These are phyloP conservation scores for Mycena polygramma DNA, from an alignment of 768 basidiomycete species.

Conservation along the genomic window DNA sequence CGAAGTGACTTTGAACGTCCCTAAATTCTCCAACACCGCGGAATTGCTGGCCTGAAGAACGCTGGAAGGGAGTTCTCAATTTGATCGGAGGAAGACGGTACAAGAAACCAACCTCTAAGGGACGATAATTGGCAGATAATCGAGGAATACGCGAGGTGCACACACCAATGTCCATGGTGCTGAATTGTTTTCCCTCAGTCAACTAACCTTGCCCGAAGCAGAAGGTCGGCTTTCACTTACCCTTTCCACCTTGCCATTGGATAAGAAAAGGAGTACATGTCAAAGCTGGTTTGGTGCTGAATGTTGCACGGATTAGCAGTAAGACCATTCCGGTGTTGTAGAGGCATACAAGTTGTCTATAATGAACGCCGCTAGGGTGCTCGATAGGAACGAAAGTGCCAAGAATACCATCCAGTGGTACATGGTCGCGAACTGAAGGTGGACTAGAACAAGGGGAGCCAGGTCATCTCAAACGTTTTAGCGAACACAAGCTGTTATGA, in stretches of 20 bases:
- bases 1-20: conserved; percentile 20
- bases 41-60: conserved; percentile 17
- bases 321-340: background rate
- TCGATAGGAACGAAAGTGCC: conserved; percentile 13
- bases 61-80: background rate
- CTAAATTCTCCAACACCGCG: conserved; percentile 21
- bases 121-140: background rate
- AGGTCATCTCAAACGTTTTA: background rate
- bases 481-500: no score
- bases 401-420: conserved; percentile 30
- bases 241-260: conserved; percentile 33
- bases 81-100: background rate
- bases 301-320: background rate
- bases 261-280: conserved; percentile 30
- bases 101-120: conserved; percentile 12
- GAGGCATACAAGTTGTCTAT: conserved; percentile 28
- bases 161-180: conserved; percentile 34
- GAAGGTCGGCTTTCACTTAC: background rate
- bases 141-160: background rate
- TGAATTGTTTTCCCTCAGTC: background rate
- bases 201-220: background rate
- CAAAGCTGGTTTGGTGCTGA: conserved; percentile 25
- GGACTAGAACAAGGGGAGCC: background rate
- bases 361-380: conserved; percentile 29
- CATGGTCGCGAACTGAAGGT: conserved; percentile 18